Conservation (phyloP, 73 alveolate species). For the Loxodes magnus region DNA sequence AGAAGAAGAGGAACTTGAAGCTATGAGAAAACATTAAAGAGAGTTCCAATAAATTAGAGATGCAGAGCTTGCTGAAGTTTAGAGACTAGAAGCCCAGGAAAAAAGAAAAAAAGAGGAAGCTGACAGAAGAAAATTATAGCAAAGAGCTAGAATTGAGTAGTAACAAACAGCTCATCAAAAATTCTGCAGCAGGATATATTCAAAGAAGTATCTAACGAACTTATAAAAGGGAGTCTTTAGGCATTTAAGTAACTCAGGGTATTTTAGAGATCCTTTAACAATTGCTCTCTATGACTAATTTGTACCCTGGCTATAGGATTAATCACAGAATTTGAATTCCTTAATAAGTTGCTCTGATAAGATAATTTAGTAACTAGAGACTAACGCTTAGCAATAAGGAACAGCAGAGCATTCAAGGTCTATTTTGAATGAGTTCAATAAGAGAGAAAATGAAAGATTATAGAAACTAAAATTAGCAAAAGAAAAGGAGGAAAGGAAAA, state of each 20-base stretch:
- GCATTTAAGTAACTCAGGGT: not conserved
- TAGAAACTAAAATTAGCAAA: not conserved
- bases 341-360: not conserved
- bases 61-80: slow-evolving; percentile 78
- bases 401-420: slow-evolving; percentile 1
- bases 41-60: slow-evolving; percentile 78
- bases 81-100: slow-evolving; percentile 70
- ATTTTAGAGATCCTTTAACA: not conserved
- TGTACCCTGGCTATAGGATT: slow-evolving; percentile 6
- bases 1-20: slow-evolving; percentile 93
- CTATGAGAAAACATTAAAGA: slow-evolving; percentile 71
- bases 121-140: slow-evolving; percentile 31
- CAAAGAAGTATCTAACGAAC: slow-evolving; percentile 1
- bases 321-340: not conserved
- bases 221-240: not conserved
- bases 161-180: slow-evolving; percentile 35
- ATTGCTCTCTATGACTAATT: slow-evolving; percentile 1
- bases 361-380: not conserved
- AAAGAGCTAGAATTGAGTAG: slow-evolving; percentile 29
- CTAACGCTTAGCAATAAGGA: not conserved
- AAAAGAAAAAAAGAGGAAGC: slow-evolving; percentile 64
- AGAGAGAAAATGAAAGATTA: not conserved
- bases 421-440: not conserved
- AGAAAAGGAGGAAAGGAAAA: slow-evolving; percentile 6
- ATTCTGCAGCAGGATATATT: slow-evolving; percentile 17